These are phyloP conservation scores for Lipomyces anomalus DNA, from an alignment of 805 yeast species.

Conservation along the genomic window DNA sequence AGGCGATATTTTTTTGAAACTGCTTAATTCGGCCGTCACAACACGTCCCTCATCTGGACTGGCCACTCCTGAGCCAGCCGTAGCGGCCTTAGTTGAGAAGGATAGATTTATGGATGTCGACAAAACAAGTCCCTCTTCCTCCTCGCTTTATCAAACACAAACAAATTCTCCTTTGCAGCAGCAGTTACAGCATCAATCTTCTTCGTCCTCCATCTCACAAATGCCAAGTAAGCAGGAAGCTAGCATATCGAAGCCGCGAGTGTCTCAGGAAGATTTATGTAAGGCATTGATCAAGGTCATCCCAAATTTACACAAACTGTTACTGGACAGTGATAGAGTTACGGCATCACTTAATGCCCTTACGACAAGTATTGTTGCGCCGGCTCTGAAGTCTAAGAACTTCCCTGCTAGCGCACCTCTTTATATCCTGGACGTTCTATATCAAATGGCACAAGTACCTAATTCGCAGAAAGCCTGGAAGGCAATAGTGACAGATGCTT, in stretches of 20 bases:
- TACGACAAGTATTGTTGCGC: slow-evolving; percentile 47
- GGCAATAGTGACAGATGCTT: slow-evolving; percentile 53
- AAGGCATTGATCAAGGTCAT: slow-evolving; percentile 39
- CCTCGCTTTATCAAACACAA: too few relatives aligned
- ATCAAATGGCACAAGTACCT: slow-evolving; percentile 31
- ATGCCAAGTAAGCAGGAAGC: slow-evolving; percentile 1
- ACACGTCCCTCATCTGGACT: slow-evolving; percentile 17
- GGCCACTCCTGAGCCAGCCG: slow-evolving; percentile 14
- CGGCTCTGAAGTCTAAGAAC: slow-evolving; percentile 46
- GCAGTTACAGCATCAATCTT: background rate
- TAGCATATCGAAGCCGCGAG: slow-evolving; percentile 15
- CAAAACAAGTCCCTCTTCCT: background rate
- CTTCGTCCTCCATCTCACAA: background rate
- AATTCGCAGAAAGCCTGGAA: slow-evolving; percentile 56
- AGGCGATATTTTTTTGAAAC: slow-evolving; percentile 40
- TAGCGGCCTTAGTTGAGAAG: slow-evolving; percentile 8
- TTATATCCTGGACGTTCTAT: slow-evolving; percentile 44
- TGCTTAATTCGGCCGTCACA: slow-evolving; percentile 30
- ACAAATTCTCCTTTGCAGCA: background rate
- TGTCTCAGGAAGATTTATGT: slow-evolving; percentile 43
- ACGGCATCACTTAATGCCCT: slow-evolving; percentile 46
- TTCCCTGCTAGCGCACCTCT: slow-evolving; percentile 38
- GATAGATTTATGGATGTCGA: slow-evolving; percentile 8
- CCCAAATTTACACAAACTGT: slow-evolving; percentile 39
- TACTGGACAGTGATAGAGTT: slow-evolving; percentile 60